Evolutionary conservation across 2,329 filamentous ascomycete genomes (phyloP), one percentile per base, ranked within the genome.

Genomic region (Verticillium klebahnii): DNA sequence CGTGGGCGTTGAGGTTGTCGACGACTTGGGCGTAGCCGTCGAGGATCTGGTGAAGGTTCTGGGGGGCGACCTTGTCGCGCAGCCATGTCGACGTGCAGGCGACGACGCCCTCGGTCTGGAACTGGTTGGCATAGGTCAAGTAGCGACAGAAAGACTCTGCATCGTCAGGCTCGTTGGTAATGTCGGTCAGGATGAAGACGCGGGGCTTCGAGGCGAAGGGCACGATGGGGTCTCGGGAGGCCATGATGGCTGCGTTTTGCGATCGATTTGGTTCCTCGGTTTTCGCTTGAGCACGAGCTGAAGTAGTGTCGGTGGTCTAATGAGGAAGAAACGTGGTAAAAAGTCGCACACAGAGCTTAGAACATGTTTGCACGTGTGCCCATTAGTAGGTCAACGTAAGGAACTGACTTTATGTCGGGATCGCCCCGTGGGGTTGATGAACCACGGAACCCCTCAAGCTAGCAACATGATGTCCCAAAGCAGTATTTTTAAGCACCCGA

Each of bases 1-100:
- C 77, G 64, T 85, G 82, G 3, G 67, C 66, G 61, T 82, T 81
- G 9, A 86, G 71, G 62, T 81, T 85, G 14, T 78, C 75, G 23
- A 76, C 74, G 1, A 77, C 78, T 29, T 74, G 66, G 2, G 67
- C 74, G 63, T 82, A 82, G 4, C 75, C 78, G 56, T 81, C 69
- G 56, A 81, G 60, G 40, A 81, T 78, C 37, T 73, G 73, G 60
- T 73, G 69, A 67, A 82, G 79, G 39, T 79, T 74, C 61, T 80
- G 69, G 8, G 78, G 74, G 61, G 74, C 72, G 36, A 76, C 72
- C 29, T 74, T 74, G 37, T 70, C 70, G 59, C 70, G 75, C 69
- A 81, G 73, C 78, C 78, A 81, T 64, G 73, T 78, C 4, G 78
- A 81, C 0, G 79, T 81, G 54, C 71, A 74, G 8, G 78, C 80